A percentile compares a stretch with the other conserved stretches of the same genome.
These are phyloP conservation scores for Scleroderma bovista DNA, from an alignment of 768 basidiomycete genomes.

Conservation along the genomic window DNA sequence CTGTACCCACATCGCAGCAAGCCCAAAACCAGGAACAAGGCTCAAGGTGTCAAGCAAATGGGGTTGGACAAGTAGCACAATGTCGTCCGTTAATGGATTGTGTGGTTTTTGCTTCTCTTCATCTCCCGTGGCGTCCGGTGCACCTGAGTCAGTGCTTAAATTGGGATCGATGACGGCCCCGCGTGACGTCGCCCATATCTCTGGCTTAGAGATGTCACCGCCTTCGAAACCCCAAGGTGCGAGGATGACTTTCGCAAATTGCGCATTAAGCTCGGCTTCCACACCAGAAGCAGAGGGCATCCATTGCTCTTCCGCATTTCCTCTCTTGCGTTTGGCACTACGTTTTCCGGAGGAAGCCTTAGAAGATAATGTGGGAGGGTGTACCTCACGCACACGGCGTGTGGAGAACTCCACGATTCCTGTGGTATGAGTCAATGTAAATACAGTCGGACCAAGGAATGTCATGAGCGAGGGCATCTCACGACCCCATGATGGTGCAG, in stretches of 20 bases:
- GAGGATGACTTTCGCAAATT: conserved; percentile 47
- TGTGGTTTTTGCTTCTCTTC: conserved; percentile 30
- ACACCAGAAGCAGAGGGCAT: conserved; percentile 25
- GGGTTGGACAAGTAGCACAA: conserved; percentile 53
- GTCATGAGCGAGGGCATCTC: conserved; percentile 27
- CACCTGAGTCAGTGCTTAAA: conserved; percentile 2
- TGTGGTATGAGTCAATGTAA: conserved; percentile 58
- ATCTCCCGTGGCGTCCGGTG: not conserved
- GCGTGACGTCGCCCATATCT: conserved; percentile 32
- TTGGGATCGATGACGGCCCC: conserved; percentile 29
- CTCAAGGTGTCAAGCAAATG: conserved; percentile 36
- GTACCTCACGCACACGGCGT: conserved; percentile 47
- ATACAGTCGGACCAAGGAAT: conserved; percentile 48
- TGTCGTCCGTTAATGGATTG: conserved; percentile 50
- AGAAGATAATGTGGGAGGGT: conserved; percentile 29
- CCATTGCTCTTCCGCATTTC: conserved; percentile 14
- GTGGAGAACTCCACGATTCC: conserved; percentile 65
- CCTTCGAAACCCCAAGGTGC: conserved; percentile 48
- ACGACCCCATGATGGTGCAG: conserved; percentile 19
- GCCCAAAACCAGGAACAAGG: conserved; percentile 46
- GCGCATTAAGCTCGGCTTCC: conserved; percentile 42
- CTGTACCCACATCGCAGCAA: conserved; percentile 68
- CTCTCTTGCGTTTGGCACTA: not conserved
- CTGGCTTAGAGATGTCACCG: conserved; percentile 33
- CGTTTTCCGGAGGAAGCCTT: not conserved